Evolutionary conservation across 2,329 filamentous ascomycete genomes (phyloP).

Genomic region (Acephala macrosclerotiorum): DNA sequence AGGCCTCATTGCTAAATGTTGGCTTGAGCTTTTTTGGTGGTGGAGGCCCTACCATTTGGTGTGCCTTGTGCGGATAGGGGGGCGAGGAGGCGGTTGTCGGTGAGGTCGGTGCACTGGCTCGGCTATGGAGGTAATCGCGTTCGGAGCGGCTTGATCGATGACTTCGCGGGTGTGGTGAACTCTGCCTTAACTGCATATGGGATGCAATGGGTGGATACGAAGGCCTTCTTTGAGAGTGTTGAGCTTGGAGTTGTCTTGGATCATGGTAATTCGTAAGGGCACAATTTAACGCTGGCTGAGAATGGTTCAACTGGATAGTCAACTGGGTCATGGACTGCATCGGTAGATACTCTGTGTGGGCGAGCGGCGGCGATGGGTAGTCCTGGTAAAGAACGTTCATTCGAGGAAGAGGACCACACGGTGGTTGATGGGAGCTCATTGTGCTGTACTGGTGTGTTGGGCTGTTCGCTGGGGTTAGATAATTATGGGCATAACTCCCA

Average conservation of each 20-base stretch:
- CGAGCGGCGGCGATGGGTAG: neutral
- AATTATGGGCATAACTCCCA: neutral
- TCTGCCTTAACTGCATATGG: neutral
- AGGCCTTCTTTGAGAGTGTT: neutral
- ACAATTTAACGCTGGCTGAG: neutral
- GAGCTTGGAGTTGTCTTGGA: neutral
- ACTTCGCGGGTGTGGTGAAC: neutral
- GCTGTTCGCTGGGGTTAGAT: neutral
- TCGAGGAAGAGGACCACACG: neutral
- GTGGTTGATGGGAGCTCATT: neutral
- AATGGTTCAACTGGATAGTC: neutral
- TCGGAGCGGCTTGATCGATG: neutral
- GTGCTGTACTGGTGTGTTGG: neutral
- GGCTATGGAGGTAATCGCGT: neutral
- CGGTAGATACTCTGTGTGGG: too few species aligned
- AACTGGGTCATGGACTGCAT: too few species aligned
- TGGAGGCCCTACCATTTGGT: neutral
- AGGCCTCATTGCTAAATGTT: conserved; percentile 13
- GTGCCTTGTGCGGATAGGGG: neutral
- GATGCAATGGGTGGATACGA: neutral
- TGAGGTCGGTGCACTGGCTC: neutral
- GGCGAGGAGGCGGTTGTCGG: neutral
- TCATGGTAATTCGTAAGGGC: neutral
- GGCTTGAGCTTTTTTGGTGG: too few species aligned
- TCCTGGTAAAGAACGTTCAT: neutral